phyloP scores from a whole-genome alignment of 2,329 filamentous ascomycete species.

The Leptographium radiaticola region DNA sequence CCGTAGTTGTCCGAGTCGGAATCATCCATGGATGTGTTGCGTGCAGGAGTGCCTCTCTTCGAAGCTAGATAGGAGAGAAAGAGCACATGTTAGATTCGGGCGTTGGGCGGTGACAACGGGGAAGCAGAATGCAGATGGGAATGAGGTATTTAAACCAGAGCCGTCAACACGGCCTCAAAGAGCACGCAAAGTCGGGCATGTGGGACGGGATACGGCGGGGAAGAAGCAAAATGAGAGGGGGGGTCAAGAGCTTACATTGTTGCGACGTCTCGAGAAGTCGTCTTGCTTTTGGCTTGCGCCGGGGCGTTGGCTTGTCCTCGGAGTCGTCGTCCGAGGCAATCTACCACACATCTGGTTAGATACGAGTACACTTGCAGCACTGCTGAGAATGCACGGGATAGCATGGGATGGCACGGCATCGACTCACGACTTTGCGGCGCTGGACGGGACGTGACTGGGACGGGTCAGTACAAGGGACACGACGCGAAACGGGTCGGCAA shows the following conservation, averaged over 20 bases:
- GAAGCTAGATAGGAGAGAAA: slow-evolving; percentile 30
- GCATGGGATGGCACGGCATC: slow-evolving; percentile 20
- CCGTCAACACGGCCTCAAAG: not conserved
- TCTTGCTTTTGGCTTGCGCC: slow-evolving; percentile 54
- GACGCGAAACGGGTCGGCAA: slow-evolving; percentile 4
- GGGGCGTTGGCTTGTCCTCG: slow-evolving; percentile 38
- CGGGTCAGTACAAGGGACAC: slow-evolving; percentile 18
- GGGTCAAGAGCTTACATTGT: slow-evolving; percentile 7
- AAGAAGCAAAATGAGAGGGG: not conserved
- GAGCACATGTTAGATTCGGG: not conserved
- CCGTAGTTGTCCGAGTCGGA: slow-evolving; percentile 71
- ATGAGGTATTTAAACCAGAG: slow-evolving; percentile 11
- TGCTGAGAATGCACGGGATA: not conserved
- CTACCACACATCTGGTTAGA: slow-evolving; percentile 5
- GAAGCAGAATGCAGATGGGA: slow-evolving; percentile 41
- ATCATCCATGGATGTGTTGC: slow-evolving; percentile 41
- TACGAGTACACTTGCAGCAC: not conserved
- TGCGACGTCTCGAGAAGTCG: slow-evolving; percentile 30
- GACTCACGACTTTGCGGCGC: slow-evolving; percentile 42
- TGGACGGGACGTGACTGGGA: slow-evolving; percentile 42
- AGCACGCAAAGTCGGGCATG: too few species aligned
- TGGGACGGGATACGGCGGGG: not conserved
- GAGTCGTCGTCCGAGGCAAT: slow-evolving; percentile 27
- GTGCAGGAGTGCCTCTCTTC: slow-evolving; percentile 43
- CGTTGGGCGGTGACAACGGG: not conserved